Base-by-base conservation (phyloP, 257 asterid genomes). In the Agastache rugosa region DNA sequence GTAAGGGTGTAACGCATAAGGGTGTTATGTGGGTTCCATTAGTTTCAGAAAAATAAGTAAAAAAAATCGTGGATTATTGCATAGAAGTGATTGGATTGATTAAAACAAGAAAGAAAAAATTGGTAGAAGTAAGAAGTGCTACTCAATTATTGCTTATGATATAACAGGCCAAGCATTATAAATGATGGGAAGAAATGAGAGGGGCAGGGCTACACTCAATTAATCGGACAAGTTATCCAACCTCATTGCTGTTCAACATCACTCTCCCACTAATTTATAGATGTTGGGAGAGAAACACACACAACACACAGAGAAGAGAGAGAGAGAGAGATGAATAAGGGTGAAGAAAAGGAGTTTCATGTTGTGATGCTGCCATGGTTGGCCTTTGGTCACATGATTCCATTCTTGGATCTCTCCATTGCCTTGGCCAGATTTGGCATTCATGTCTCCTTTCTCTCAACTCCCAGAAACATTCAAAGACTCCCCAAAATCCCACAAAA, bases 301-400 rank as follows among this genome's bases (percentile, higher is more conserved):
- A 29, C 34, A 29, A 25, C 29, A 25, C 29, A 25, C 29, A 1
- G n/a, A n/a, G n/a, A n/a, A n/a, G n/a, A n/a, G n/a, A 1, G 34
- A 29, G 34, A 29, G 34, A 29, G 34, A 1, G 34, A 17, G 15
- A 53, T 20, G 15, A 8, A 53, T 17, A 53, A 53, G 29, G 12
- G 29, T 41, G 61, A 67, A 73, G 45, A 27, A 45, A 12, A 59
- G 14, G 47, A 69, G 20, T 14, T 78, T 23, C 80, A 78, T 34
- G 83, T 69, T n/a, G 88, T 76, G 42, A 23, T 84, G 80, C 69
- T 81, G 29, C 85, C 85, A 65, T 65, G 71, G 71, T 5, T 65
- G 20, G 56, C 55, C 42, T 65, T 65, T 14, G 71, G 71, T 0
- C 86, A 84, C 29, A 37, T 84, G 41, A 77, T 77, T 66, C 84